Evolutionary conservation across 495 filamentous ascomycete genomes (phyloP).

Genomic region (Penicillium roqueforti): DNA sequence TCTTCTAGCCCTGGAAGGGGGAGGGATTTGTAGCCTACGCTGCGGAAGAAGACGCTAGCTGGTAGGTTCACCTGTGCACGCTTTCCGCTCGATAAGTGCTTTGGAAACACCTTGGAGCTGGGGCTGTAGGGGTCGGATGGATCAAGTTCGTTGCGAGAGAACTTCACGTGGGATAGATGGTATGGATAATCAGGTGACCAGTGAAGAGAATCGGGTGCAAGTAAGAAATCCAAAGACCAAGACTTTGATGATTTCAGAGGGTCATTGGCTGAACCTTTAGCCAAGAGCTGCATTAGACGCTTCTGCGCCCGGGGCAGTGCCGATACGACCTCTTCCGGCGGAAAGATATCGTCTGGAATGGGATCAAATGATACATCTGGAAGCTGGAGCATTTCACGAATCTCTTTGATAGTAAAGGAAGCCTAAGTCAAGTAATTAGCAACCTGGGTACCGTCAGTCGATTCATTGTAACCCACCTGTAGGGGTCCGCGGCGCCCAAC

Average conservation of each 20-base stretch:
- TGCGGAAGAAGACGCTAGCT: slow-evolving; percentile 74
- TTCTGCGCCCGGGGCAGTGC: slow-evolving; percentile 67
- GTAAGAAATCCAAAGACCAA: slow-evolving; percentile 81
- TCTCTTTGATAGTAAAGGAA: slow-evolving; percentile 90
- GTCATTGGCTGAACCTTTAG: slow-evolving; percentile 60
- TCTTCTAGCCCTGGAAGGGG: slow-evolving; percentile 70
- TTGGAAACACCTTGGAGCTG: slow-evolving; percentile 39
- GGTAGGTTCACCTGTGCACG: slow-evolving; percentile 51
- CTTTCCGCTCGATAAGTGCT: slow-evolving; percentile 31
- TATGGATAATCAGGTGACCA: slow-evolving; percentile 40
- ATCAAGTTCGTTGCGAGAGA: slow-evolving; percentile 58
- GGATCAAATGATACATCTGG: slow-evolving; percentile 66
- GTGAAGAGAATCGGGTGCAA: slow-evolving; percentile 68
- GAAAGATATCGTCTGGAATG: slow-evolving; percentile 59
- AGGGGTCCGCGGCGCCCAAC: slow-evolving; percentile 84
- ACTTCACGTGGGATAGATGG: slow-evolving; percentile 56
- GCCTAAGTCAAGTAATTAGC: slow-evolving; percentile 48
- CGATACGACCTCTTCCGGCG: slow-evolving; percentile 50
- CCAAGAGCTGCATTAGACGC: slow-evolving; percentile 73
- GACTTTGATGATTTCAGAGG: slow-evolving; percentile 50
- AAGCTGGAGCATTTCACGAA: slow-evolving; percentile 81
- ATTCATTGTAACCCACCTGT: slow-evolving; percentile 52
- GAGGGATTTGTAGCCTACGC: slow-evolving; percentile 85
- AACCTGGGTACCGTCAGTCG: neutral
- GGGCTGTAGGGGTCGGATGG: slow-evolving; percentile 44